Base-by-base conservation (phyloP, 805 yeast genomes). In the Pachysolen tannophilus region DNA sequence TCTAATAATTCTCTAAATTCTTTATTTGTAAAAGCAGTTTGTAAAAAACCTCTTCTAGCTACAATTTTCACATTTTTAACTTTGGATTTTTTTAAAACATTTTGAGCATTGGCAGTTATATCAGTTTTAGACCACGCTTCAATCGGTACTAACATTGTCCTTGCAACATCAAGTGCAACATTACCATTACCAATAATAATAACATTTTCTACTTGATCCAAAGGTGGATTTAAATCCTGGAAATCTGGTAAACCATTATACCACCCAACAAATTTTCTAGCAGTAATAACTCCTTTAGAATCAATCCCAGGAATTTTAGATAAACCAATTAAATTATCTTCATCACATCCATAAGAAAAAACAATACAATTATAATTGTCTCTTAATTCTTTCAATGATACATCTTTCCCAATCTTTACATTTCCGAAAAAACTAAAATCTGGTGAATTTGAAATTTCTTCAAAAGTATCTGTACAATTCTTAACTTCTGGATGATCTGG, bases 401-500 rank as follows among this genome's bases (percentile, higher is more conserved):
- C 43, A 43, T 80, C 82, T 18, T 57, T 52, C 2, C 95, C 96
- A 10, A 90, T 60, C 4, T 61, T 56, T 8, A 75, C 76, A 49
- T 86, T 85, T 2, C 97, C 97, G 35, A 69, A 64, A 48, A 81
- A 87, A 26, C 62, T 53, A 49, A 78, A 75, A 2, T 9, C 51
- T 46, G 17, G 44, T 36, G 50, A 60, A 45, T 52, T 38, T 11
- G 62, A 61, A 16, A 65, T 61, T 35, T 78, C 77, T 8, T 67
- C 69, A 51, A 92, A 81, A 34, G 87, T 78, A 14, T 82, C 82
- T 53, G 79, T 67, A 63, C 92, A 82, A 40, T 78, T 78, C 54
- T 88, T 90, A 21, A 92, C 97, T 49, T 92, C 97, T 0, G 96
- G 95, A 57, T 92, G 97, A 58, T 92, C 99, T 2, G 99, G 99